Evolutionary conservation across 75 land plant species (phyloP), one percentile per base, ranked within the genome.

Genomic region (Adiantum capillusveneris): DNA sequence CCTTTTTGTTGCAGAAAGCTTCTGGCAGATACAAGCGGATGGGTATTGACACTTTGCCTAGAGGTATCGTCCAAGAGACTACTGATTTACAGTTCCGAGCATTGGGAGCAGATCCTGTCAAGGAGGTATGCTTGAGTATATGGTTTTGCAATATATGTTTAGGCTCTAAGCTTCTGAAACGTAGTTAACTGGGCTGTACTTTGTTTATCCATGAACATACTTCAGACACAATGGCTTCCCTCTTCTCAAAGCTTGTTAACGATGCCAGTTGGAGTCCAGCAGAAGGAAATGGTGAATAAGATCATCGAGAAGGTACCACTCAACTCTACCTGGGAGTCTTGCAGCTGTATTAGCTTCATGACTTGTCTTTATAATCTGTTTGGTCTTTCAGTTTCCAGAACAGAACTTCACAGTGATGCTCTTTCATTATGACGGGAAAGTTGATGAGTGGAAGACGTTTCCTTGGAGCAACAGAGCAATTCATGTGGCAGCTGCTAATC

Each of bases 371-470:
- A 29, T 31, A 24, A 25, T 2, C 13, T 14, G 0, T 31, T 57
- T 53, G 22, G 12, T n/a, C 49, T 55, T 61, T 25, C 78, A 90
- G 98, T 93, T 93, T 70, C 79, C 79, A 39, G 58, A 68, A 21
- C 65, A 71, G 70, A 70, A 69, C 52, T 85, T 85, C 59, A 67
- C 68, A 18, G 74, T 88, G 48, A 93, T 93, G 86, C 75, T 88
- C 46, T 93, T 93, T 59, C 95, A 88, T 62, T 88, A 93, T 55
- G 98, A 93, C 68, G 95, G 87, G 1, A 21, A 62, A 22, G 81
- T 83, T 19, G 83, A 85, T 70, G 56, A 79, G 36, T 93, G 98
- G 95, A 76, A 63, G 17, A 75, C 64, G 55, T 71, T 85, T 7
- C 60, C 60, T 18, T 88, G 98, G 98, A 71, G 71, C 65, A 57